Evolutionary conservation across 1,284 basidiomycete genomes (phyloP).

Genomic region (Ustilago tritici): DNA sequence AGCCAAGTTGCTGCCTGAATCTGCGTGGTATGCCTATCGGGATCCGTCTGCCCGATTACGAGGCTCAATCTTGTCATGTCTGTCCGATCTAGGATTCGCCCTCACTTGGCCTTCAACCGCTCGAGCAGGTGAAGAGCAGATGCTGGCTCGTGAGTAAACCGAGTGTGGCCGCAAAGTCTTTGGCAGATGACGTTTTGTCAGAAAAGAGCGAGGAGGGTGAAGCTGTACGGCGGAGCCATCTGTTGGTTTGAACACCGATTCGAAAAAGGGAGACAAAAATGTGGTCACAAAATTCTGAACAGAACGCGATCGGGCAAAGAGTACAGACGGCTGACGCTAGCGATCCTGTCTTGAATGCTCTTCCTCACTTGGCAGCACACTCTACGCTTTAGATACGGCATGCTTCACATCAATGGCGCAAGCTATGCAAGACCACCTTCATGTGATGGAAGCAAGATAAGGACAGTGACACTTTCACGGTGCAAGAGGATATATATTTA

Average conservation of each 20-base stretch:
- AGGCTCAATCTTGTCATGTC: not conserved
- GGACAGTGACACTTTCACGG: not conserved
- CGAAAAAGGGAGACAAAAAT: not conserved
- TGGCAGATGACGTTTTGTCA: not conserved
- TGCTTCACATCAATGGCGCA: not conserved
- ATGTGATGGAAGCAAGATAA: not conserved
- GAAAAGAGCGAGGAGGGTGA: not conserved
- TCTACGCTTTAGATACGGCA: not conserved
- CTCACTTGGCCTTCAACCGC: not conserved
- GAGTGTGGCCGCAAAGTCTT: too few relatives aligned
- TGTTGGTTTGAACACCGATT: not conserved
- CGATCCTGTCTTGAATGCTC: not conserved
- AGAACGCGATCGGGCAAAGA: not conserved
- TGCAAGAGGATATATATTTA: not conserved
- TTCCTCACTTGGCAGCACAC: not conserved
- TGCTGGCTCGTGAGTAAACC: too few relatives aligned
- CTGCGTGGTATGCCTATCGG: not conserved
- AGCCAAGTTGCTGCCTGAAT: not conserved
- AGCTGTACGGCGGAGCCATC: not conserved
- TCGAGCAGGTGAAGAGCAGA: too few relatives aligned
- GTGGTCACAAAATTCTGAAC: not conserved
- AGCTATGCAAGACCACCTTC: not conserved
- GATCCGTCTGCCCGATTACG: not conserved
- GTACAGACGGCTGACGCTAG: not conserved
- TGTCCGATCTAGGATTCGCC: not conserved